A percentile compares a stretch with the other conserved stretches of the same genome.
Conservation (phyloP, 768 basidiomycete genomes). For the Tubosaeta sp. region DNA sequence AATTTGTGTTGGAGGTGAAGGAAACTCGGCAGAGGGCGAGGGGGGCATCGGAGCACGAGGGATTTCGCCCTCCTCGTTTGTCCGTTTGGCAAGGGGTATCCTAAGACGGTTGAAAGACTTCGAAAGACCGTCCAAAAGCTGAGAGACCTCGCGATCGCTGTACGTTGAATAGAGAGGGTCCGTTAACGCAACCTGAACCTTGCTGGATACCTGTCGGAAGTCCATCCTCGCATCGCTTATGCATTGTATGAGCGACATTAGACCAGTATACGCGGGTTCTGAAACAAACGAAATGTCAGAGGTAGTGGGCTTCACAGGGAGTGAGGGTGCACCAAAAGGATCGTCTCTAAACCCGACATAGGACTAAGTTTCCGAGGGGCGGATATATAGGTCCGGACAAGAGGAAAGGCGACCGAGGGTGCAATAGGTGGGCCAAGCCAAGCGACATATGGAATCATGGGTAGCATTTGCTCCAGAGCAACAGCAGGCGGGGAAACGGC, state of each 20-base stretch:
- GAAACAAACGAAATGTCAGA: slow-evolving; percentile 4
- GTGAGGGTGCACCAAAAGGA: slow-evolving; percentile 38
- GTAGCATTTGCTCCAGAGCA: slow-evolving; percentile 6
- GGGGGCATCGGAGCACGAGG: slow-evolving; percentile 11
- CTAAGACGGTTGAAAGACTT: slow-evolving; percentile 19
- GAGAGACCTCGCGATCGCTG: slow-evolving; percentile 18
- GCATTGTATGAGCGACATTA: slow-evolving; percentile 42
- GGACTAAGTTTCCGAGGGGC: slow-evolving; percentile 32
- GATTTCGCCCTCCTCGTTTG: slow-evolving; percentile 1
- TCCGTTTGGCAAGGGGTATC: slow-evolving; percentile 18
- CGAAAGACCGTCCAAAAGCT: slow-evolving; percentile 18
- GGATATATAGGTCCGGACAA: slow-evolving; percentile 45
- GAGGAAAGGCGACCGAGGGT: slow-evolving; percentile 33
- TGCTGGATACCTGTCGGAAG: slow-evolving; percentile 26
- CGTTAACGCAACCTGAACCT: slow-evolving; percentile 15
- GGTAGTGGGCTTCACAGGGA: slow-evolving; percentile 16
- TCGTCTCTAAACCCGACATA: slow-evolving; percentile 39
- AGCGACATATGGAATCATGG: slow-evolving; percentile 29
- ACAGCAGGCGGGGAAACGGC: neutral
- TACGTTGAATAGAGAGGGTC: slow-evolving; percentile 22
- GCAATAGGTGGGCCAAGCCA: slow-evolving; percentile 32
- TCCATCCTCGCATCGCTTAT: slow-evolving; percentile 32
- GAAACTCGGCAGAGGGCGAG: slow-evolving; percentile 9
- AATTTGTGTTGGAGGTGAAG: slow-evolving; percentile 10
- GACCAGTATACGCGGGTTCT: slow-evolving; percentile 35